Percentiles rank a stretch among this genome's conserved stretches.
Conservation (phyloP, 768 basidiomycete genomes). For the Symmetrospora coprosmae region DNA sequence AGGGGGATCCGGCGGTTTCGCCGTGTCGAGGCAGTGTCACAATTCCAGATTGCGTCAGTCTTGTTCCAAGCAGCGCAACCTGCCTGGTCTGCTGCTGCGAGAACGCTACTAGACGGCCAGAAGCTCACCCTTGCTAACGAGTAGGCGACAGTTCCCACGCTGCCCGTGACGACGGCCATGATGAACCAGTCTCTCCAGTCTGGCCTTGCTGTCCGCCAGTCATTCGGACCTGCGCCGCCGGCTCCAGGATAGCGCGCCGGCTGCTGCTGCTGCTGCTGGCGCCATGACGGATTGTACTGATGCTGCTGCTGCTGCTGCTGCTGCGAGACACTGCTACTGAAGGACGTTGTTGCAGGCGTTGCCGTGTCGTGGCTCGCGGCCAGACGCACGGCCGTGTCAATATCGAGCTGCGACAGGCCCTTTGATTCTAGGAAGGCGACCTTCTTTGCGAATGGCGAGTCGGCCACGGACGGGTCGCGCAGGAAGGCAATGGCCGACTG, state of each 20-base stretch:
- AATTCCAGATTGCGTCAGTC: too few species aligned
- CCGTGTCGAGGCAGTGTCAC: too few species aligned
- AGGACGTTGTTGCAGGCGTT: not conserved
- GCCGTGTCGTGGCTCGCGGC: too few species aligned
- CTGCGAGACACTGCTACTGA: not conserved
- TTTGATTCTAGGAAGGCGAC: constrained; percentile 92
- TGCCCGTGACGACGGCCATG: constrained; percentile 77
- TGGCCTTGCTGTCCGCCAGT: constrained; percentile 43
- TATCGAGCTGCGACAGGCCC: constrained; percentile 67
- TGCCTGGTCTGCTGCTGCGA: too few species aligned
- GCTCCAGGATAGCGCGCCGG: not conserved
- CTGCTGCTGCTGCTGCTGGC: too few species aligned
- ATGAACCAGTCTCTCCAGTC: constrained; percentile 99
- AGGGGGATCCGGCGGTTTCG: too few species aligned
- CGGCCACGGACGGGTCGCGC: constrained; percentile 39
- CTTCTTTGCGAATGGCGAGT: constrained; percentile 65
- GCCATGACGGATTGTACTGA: too few species aligned
- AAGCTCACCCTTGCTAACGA: constrained; percentile 57
- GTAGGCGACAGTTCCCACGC: constrained; percentile 62
- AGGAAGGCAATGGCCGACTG: constrained; percentile 31
- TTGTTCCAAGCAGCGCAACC: too few species aligned
- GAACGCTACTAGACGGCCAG: not conserved
- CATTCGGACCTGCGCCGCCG: constrained; percentile 43
- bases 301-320: constrained; percentile 28
- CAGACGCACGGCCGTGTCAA: constrained; percentile 66